A percentile compares a stretch with the other conserved stretches of the same genome.
Evolutionary conservation across 176 grass and related monocot species (phyloP).

Genomic region (Ampelocalamus luodianensis): DNA sequence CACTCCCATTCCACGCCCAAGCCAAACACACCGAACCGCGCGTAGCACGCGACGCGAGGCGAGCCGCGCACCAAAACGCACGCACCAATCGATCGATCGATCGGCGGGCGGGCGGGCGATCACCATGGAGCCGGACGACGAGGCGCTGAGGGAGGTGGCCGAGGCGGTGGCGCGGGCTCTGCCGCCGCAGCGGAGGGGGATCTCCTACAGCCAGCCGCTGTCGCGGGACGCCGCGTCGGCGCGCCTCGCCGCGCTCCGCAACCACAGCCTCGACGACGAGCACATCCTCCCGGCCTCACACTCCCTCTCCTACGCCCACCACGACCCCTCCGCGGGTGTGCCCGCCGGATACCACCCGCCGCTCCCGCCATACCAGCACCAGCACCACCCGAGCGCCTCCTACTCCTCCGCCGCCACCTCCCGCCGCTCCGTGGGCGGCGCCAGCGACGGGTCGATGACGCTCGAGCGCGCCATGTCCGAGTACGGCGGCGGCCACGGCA

Average conservation of each 20-base stretch:
- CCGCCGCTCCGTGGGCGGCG: conserved; percentile 33
- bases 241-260: conserved; percentile 61
- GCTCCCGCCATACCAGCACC: conserved; percentile 48
- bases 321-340: conserved; percentile 26
- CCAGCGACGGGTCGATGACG: conserved; percentile 64
- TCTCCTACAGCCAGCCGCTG: conserved; percentile 90
- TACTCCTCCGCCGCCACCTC: conserved; percentile 29
- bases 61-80: not conserved
- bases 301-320: conserved; percentile 50
- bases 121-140: conserved; percentile 44
- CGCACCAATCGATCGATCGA: not conserved
- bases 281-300: conserved; percentile 43
- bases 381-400: conserved; percentile 39
- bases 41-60: not conserved
- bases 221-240: conserved; percentile 56
- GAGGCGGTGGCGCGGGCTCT: conserved; percentile 4
- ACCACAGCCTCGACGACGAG: conserved; percentile 79
- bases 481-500: conserved; percentile 68
- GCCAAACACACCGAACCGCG: not conserved
- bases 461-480: conserved; percentile 87
- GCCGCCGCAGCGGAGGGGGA: conserved; percentile 54
- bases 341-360: conserved; percentile 39
- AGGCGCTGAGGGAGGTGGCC: conserved; percentile 43
- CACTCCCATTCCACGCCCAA: conserved; percentile 21
- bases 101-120: not conserved